Percentiles rank a stretch among this genome's conserved stretches.
Conservation (phyloP, 208 protist species). For the Porcisia hertigi region DNA sequence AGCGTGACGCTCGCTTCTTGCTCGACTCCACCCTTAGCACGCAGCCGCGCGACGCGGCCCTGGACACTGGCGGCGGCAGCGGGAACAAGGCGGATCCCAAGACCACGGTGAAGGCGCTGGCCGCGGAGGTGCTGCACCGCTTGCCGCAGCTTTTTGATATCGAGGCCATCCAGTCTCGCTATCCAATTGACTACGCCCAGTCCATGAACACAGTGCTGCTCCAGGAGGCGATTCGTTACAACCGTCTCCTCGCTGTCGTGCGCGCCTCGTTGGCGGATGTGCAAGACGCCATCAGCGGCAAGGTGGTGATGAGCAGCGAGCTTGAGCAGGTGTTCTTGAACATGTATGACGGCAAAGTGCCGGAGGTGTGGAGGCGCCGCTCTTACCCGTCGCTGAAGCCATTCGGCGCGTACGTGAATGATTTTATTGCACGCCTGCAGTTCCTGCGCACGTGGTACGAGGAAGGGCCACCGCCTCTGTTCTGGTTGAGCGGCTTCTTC, state of each 20-base stretch:
- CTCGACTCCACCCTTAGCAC: conserved; percentile 87
- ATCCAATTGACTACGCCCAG: conserved; percentile 93
- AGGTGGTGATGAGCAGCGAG: conserved; percentile 97
- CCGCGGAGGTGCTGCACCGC: conserved; percentile 83
- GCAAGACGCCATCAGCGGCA: conserved; percentile 94
- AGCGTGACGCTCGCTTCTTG: conserved; percentile 86
- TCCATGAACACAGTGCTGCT: conserved; percentile 96
- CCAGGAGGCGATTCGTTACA: conserved; percentile 94
- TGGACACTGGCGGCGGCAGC: background rate
- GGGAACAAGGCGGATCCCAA: conserved; percentile 79
- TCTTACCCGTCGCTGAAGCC: conserved; percentile 98
- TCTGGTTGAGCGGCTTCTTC: conserved; percentile 98
- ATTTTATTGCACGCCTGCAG: conserved; percentile 91
- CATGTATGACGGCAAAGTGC: conserved; percentile 94
- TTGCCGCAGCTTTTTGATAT: conserved; percentile 91
- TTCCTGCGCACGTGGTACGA: conserved; percentile 93
- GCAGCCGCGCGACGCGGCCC: conserved; percentile 78
- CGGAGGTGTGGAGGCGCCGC: conserved; percentile 84
- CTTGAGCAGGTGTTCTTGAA: conserved; percentile 95
- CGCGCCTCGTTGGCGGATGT: conserved; percentile 93
- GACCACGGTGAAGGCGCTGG: conserved; percentile 80
- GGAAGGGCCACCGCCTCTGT: conserved; percentile 81
- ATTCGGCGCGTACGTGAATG: conserved; percentile 95
- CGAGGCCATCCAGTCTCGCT: conserved; percentile 82
- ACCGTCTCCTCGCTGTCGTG: conserved; percentile 92